phyloP scores from a whole-genome alignment of 805 yeast species.

The Saturnispora gosingensis region DNA sequence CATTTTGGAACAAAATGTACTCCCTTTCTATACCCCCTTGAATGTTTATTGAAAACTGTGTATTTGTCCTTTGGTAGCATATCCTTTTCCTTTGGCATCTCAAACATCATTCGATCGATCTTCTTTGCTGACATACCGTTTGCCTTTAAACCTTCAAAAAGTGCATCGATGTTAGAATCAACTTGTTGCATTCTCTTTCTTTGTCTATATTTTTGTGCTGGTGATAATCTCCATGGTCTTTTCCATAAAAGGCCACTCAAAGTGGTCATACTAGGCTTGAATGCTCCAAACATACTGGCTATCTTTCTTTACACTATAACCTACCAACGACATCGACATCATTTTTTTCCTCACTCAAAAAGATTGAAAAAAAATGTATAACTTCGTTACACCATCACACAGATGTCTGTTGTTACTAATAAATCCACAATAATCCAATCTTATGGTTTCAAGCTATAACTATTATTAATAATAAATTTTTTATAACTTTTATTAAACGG shows the following conservation, averaged over 20 bases:
- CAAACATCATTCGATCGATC: constrained; percentile 30
- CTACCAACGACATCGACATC: not conserved
- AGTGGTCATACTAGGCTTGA: constrained; percentile 45
- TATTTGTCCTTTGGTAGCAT: constrained; percentile 82
- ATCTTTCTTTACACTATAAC: not conserved
- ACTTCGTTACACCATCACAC: not conserved
- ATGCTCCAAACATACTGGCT: constrained; percentile 43
- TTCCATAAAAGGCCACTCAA: constrained; percentile 79
- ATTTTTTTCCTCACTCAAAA: not conserved
- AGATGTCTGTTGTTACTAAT: not conserved
- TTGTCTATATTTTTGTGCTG: constrained; percentile 73
- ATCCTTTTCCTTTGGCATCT: constrained; percentile 69
- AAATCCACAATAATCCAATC: no score
- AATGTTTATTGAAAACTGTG: constrained; percentile 69
- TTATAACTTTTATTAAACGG: no score
- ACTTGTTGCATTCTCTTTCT: constrained; percentile 76
- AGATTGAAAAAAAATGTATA: not conserved
- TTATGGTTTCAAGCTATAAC: no score
- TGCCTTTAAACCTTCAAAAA: constrained; percentile 40
- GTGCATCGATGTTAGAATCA: constrained; percentile 63
- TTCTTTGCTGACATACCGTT: constrained; percentile 27
- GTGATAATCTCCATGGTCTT: constrained; percentile 69
- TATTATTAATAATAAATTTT: no score
- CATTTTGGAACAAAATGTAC: constrained; percentile 85
- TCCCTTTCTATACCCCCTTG: constrained; percentile 76